A percentile compares a stretch with the other conserved stretches of the same genome.
Conservation (phyloP, 164 flowering plant genomes). For the Macadamia integrifolia region DNA sequence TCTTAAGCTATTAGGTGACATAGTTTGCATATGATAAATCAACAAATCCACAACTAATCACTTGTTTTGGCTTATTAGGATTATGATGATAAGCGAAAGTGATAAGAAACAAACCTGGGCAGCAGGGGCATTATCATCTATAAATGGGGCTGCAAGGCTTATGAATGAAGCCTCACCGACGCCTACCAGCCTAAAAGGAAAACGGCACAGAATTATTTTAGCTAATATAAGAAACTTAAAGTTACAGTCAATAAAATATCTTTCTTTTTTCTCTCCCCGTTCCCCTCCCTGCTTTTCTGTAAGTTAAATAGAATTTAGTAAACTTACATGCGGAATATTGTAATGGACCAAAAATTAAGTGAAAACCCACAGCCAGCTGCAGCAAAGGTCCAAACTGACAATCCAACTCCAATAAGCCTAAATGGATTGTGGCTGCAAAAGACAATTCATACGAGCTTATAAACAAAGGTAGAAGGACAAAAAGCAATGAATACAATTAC, state of each 20-base stretch:
- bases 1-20: too few species aligned
- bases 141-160: constrained; percentile 97
- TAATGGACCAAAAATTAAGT: constrained; percentile 77
- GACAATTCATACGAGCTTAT: too few species aligned
- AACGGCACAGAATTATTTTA: background rate
- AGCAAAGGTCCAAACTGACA: constrained; percentile 93
- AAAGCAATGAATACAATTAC: too few species aligned
- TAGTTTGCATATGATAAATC: too few species aligned
- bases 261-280: too few species aligned
- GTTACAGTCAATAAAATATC: too few species aligned
- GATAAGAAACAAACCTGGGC: constrained; percentile 46
- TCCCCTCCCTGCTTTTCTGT: too few species aligned
- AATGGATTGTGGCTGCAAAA: constrained; percentile 85
- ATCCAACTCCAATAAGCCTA: constrained; percentile 96
- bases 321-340: constrained; percentile 85
- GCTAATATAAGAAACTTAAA: background rate
- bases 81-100: background rate
- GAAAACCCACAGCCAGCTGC: constrained; percentile 78
- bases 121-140: constrained; percentile 92
- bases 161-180: constrained; percentile 98
- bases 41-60: too few species aligned
- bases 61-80: too few species aligned
- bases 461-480: too few species aligned
- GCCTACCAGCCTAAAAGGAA: constrained; percentile 63
- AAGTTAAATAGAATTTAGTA: background rate